phyloP scores from a whole-genome alignment of 2,329 filamentous ascomycete species.

The Aspergillus sojae region DNA sequence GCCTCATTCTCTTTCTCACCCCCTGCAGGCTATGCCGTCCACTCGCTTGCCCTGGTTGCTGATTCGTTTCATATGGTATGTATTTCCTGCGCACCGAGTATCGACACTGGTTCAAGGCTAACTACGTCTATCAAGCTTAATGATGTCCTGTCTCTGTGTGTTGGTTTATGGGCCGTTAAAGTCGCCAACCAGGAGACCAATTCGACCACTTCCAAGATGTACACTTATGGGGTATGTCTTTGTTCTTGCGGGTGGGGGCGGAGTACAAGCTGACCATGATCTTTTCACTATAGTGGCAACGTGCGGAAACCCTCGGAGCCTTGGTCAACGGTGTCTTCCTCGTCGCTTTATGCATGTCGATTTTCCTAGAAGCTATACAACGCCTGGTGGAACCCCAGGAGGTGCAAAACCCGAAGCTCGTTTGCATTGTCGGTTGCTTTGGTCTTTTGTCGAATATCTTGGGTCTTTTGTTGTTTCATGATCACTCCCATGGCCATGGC shows the following conservation, averaged over 20 bases:
- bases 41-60: conserved; percentile 89
- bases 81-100: conserved; percentile 11
- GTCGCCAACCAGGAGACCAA: conserved; percentile 77
- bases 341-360: conserved; percentile 92
- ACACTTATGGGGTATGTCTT: conserved; percentile 77
- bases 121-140: conserved; percentile 66
- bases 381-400: conserved; percentile 89
- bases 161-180: conserved; percentile 93
- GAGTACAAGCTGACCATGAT: conserved; percentile 13
- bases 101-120: conserved; percentile 4
- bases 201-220: conserved; percentile 81
- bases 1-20: conserved; percentile 17
- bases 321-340: conserved; percentile 98
- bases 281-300: conserved; percentile 71
- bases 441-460: conserved; percentile 87
- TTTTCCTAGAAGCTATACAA: conserved; percentile 91
- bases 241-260: not conserved
- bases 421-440: conserved; percentile 84
- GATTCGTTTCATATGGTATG: conserved; percentile 97
- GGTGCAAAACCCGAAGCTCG: conserved; percentile 80
- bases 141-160: conserved; percentile 90
- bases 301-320: conserved; percentile 93
- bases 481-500: conserved; percentile 84
- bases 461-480: conserved; percentile 88
- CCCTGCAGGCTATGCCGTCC: conserved; percentile 70